Evolutionary conservation across 768 basidiomycete genomes (phyloP), one percentile per base, ranked within the genome.

Genomic region (Calocera viscosa): DNA sequence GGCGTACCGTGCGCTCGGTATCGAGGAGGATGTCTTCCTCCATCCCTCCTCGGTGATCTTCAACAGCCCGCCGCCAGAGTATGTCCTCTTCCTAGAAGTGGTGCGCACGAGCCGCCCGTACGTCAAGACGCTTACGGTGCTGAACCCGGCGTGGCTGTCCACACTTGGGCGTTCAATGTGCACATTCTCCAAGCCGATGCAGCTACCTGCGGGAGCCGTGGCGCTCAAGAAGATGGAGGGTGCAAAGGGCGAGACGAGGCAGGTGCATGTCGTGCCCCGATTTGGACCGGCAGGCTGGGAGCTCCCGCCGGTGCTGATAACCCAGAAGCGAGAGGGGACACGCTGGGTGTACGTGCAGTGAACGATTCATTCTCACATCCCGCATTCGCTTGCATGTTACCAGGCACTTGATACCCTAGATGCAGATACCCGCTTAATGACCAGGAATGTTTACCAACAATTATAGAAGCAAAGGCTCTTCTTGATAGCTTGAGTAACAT

Each of bases 231-330:
- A 70, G 26, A 69, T 86, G 65, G 84, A 78, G 43, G 76, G 80
- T 0, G 88, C 64, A 35, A 68, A 71, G 38, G 49, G 65, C 19
- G 64, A 69, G 60, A 74, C 71, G 47, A 67, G 92, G 7, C 77
- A 82, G 11, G 77, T 86, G 68, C 86, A 92, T 82, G 84, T 87
- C 11, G 84, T 87, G 63, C 95, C 95, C 0, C 84, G 82, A 65
- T 97, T 94, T 75, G 92, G 92, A 11, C 86, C 87, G 40, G 84
- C 87, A 33, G 85, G 85, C 7, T 94, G 94, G 86, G 91, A 95
- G 74, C 76, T 99, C 66, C 91, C 94, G 33, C 82, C 91, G 1
- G 79, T 92, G n/a, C 77, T 76, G 72, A 75, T 73, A 69, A 73
- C 67, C 65, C 79, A 80, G 70, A 72, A 70, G 66, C 68, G 74